Evolutionary conservation across 176 grass and related monocot species (phyloP).

Genomic region (Juncus inflexus): DNA sequence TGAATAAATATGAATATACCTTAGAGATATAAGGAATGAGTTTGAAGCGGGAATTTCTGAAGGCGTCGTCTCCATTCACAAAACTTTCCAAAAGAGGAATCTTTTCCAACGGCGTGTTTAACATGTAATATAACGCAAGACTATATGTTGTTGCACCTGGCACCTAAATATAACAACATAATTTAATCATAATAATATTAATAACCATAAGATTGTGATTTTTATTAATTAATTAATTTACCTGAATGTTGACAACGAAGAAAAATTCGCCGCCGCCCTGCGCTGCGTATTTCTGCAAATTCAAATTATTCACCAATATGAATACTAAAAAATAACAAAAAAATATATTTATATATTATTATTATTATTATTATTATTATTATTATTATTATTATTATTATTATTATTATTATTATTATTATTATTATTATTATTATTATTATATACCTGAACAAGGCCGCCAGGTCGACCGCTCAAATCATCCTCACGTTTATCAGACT

Average conservation of each 20-base stretch:
- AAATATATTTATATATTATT: too few relatives aligned
- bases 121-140: conserved; percentile 97
- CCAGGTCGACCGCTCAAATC: conserved; percentile 69
- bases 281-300: conserved; percentile 81
- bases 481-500: conserved; percentile 95
- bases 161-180: conserved; percentile 43
- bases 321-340: background rate
- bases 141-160: conserved; percentile 89
- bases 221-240: conserved; percentile 10
- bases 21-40: conserved; percentile 97
- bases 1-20: conserved; percentile 38
- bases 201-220: background rate
- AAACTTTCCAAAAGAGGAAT: conserved; percentile 85
- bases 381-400: too few relatives aligned
- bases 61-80: conserved; percentile 88
- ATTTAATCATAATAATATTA: background rate
- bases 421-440: conserved; percentile 17
- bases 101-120: conserved; percentile 81
- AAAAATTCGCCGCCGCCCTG: conserved; percentile 82
- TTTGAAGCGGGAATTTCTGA: conserved; percentile 98
- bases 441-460: conserved; percentile 82
- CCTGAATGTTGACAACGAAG: conserved; percentile 98
- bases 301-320: conserved; percentile 17
- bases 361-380: too few relatives aligned
- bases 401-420: too few relatives aligned